Evolutionary conservation across 345 rosid genomes (phyloP).

Genomic region (Ceriops tagal): DNA sequence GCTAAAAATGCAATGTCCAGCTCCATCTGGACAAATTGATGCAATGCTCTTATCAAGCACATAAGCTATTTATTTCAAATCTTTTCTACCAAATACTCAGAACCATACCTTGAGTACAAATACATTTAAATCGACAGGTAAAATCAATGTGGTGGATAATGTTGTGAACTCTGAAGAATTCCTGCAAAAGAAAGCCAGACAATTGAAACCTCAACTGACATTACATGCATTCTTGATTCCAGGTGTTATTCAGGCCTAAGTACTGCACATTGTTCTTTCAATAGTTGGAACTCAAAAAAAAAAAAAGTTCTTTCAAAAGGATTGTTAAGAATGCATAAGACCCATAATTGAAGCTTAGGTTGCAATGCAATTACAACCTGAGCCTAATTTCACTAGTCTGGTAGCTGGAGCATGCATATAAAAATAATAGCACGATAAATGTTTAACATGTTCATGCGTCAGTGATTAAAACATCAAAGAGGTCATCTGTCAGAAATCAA

Average conservation of each 20-base stretch:
- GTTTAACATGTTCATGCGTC: too few relatives aligned
- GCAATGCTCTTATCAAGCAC: slow-evolving; percentile 1
- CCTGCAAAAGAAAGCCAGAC: slow-evolving; percentile 34
- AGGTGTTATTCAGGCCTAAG: too few relatives aligned
- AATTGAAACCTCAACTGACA: background rate
- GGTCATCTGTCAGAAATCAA: too few relatives aligned
- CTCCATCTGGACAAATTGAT: slow-evolving; percentile 65
- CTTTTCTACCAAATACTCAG: background rate
- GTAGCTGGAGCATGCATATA: background rate
- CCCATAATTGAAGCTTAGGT: background rate
- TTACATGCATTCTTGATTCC: too few relatives aligned
- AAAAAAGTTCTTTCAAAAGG: background rate
- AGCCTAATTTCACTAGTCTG: background rate
- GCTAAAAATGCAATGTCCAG: slow-evolving; percentile 72
- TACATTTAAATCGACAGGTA: slow-evolving; percentile 84
- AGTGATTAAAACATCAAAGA: too few relatives aligned
- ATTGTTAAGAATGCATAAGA: background rate
- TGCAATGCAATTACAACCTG: too few relatives aligned
- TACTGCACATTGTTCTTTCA: too few relatives aligned
- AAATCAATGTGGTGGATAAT: slow-evolving; percentile 61
- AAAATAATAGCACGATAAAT: too few relatives aligned
- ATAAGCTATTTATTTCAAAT: background rate
- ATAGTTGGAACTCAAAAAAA: too few relatives aligned
- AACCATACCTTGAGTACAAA: slow-evolving; percentile 58
- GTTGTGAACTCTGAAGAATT: slow-evolving; percentile 54